Percentiles rank a stretch among this genome's conserved stretches.
phyloP scores from a whole-genome alignment of 2,329 filamentous ascomycete species.

The Coniochaeta prunicola region DNA sequence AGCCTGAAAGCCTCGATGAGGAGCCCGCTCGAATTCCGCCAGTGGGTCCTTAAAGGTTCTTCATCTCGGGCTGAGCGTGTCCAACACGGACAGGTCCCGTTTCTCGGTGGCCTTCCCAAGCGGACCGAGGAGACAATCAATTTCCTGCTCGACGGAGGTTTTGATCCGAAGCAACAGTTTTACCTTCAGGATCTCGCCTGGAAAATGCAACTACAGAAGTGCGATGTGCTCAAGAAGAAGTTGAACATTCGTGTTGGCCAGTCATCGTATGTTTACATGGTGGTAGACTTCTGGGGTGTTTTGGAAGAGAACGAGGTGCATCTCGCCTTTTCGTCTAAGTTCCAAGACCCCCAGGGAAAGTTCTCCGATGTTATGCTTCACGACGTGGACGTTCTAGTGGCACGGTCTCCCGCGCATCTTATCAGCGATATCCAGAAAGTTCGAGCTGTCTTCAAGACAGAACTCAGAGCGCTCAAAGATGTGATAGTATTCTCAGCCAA shows the following conservation, averaged over 20 bases:
- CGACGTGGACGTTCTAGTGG: slow-evolving; percentile 56
- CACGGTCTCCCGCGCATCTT: slow-evolving; percentile 62
- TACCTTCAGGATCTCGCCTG: slow-evolving; percentile 42
- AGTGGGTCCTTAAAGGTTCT: slow-evolving; percentile 39
- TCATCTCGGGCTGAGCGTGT: slow-evolving; percentile 27
- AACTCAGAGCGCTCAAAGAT: slow-evolving; percentile 64
- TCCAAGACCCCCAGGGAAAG: slow-evolving; percentile 43
- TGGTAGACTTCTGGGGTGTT: slow-evolving; percentile 57
- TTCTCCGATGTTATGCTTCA: slow-evolving; percentile 48
- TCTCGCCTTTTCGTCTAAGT: slow-evolving; percentile 60
- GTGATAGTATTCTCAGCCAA: slow-evolving; percentile 69
- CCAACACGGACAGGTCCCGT: slow-evolving; percentile 30
- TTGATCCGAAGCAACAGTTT: slow-evolving; percentile 39
- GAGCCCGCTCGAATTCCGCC: slow-evolving; percentile 39
- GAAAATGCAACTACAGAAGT: slow-evolving; percentile 41
- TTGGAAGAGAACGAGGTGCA: slow-evolving; percentile 61
- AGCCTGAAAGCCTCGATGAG: slow-evolving; percentile 43
- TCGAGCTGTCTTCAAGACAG: slow-evolving; percentile 46
- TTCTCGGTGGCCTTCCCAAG: slow-evolving; percentile 42
- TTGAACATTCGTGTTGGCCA: slow-evolving; percentile 54
- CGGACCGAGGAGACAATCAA: slow-evolving; percentile 42
- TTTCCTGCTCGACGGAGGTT: slow-evolving; percentile 53
- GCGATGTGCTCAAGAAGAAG: slow-evolving; percentile 43
- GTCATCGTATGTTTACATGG: slow-evolving; percentile 58
- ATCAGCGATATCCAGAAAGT: slow-evolving; percentile 68